Conservation (phyloP, 306 rosid species). For the Acacia acuminata region DNA sequence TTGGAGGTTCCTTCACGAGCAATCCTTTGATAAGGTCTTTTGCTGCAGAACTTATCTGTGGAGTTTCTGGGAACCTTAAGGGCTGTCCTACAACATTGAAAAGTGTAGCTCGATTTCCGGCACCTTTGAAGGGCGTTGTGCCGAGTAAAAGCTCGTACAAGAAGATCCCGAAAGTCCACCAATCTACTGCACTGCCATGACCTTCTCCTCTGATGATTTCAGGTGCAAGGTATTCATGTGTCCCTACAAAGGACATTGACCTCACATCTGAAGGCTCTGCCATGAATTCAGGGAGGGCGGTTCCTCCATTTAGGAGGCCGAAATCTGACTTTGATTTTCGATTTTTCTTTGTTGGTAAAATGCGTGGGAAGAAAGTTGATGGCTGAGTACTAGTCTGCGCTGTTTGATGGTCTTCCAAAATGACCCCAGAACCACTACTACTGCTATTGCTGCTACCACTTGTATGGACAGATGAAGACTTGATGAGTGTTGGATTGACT, state of each 20-base stretch:
- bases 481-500: conserved; percentile 76
- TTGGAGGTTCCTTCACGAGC: conserved; percentile 78
- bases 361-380: conserved; percentile 74
- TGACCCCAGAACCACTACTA: conserved; percentile 23
- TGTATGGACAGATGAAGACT: conserved; percentile 62
- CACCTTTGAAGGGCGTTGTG: conserved; percentile 84
- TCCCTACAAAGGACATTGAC: conserved; percentile 95
- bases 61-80: conserved; percentile 73
- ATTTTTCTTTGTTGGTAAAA: conserved; percentile 69
- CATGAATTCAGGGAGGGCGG: conserved; percentile 80
- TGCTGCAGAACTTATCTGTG: conserved; percentile 58
- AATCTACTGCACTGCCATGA: conserved; percentile 93
- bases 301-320: conserved; percentile 60
- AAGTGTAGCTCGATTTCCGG: conserved; percentile 81
- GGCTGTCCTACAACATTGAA: conserved; percentile 88
- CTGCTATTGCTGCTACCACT: conserved; percentile 11
- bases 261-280: conserved; percentile 89
- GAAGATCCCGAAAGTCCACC: conserved; percentile 98
- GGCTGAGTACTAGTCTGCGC: conserved; percentile 57
- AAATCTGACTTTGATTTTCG: conserved; percentile 84
- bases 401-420: conserved; percentile 49
- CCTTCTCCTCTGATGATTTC: conserved; percentile 94
- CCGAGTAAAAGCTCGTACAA: conserved; percentile 82
- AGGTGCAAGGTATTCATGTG: conserved; percentile 90
- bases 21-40: conserved; percentile 81